Evolutionary conservation across 228 moss, liverwort and hornwort genomes (phyloP), one percentile per base, ranked within the genome.

Genomic region (Sphagnum fallax): DNA sequence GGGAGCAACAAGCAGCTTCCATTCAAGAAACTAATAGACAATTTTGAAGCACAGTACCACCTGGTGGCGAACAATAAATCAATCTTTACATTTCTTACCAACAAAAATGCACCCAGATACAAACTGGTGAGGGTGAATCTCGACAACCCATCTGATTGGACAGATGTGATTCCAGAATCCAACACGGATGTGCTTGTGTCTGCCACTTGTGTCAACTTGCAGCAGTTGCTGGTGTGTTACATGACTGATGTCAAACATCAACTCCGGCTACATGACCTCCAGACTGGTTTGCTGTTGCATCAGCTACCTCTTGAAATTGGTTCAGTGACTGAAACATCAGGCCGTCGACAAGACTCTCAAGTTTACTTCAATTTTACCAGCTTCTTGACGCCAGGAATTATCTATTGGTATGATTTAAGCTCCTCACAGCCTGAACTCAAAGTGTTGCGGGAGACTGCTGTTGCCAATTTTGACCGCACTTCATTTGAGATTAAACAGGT

Each of bases 231-330:
- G 47, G 84, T 91, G 69, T 94, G 90, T 67, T 94, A 94, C 67
- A 81, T 94, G 79, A 88, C 84, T 71, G 90, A 94, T 73, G 94
- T 94, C 53, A 91, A 94, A 65, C 88, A 94, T 63, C 61, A 88
- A 18, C 94, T 94, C 60, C 75, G 82, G 76, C 50, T 91, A 71
- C 82, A 91, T 50, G 82, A 82, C 67, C 78, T 91, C 69, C 84
- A 80, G 49, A 91, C 78, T 52, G 94, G 94, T 13, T 49, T 63
- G 32, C 13, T 91, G 63, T 71, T 94, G 5, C 62, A 82, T 61
- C 70, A 72, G 16, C 75, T 94, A 5, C 94, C 90, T 7, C 80
- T 94, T 49, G 91, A 94, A 66, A 94, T 94, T 71, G 94, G 94
- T 59, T 79, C 88, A 2, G 83, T 94, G 8, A 70, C 81, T 12